These are phyloP conservation scores for Rhazya stricta DNA, from an alignment of 257 asterid species.

Conservation along the genomic window DNA sequence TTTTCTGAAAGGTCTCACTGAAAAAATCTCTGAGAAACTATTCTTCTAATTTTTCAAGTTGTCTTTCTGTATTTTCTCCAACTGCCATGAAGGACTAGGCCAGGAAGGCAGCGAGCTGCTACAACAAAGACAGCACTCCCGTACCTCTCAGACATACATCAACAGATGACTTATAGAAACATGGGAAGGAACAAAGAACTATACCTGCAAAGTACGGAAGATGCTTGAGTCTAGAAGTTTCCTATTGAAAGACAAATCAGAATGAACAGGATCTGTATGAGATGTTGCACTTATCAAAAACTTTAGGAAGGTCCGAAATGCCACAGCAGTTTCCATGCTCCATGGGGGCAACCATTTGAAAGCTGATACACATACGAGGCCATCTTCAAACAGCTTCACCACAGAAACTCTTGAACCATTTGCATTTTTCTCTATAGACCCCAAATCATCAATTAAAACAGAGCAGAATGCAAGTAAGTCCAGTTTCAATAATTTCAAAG, in stretches of 20 bases:
- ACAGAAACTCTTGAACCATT: constrained; percentile 40
- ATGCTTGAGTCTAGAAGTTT: constrained; percentile 41
- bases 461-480: constrained; percentile 76
- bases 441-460: constrained; percentile 27
- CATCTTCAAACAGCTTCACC: constrained; percentile 64
- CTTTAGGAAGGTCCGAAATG: constrained; percentile 76
- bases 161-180: not conserved
- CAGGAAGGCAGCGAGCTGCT: too few species aligned
- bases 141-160: constrained; percentile 10
- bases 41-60: not conserved
- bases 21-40: not conserved
- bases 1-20: not conserved
- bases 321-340: constrained; percentile 92
- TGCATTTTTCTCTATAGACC: constrained; percentile 13
- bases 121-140: not conserved
- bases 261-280: constrained; percentile 47
- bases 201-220: constrained; percentile 64
- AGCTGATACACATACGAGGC: constrained; percentile 80
- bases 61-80: not conserved
- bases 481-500: constrained; percentile 81
- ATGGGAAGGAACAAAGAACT: constrained; percentile 5
- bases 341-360: constrained; percentile 93
- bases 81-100: not conserved
- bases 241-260: constrained; percentile 31
- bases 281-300: constrained; percentile 67